Evolutionary conservation across 2,329 filamentous ascomycete species (phyloP), one percentile per base, ranked within the genome.

Genomic region (Pseudogymnoascus sp.): DNA sequence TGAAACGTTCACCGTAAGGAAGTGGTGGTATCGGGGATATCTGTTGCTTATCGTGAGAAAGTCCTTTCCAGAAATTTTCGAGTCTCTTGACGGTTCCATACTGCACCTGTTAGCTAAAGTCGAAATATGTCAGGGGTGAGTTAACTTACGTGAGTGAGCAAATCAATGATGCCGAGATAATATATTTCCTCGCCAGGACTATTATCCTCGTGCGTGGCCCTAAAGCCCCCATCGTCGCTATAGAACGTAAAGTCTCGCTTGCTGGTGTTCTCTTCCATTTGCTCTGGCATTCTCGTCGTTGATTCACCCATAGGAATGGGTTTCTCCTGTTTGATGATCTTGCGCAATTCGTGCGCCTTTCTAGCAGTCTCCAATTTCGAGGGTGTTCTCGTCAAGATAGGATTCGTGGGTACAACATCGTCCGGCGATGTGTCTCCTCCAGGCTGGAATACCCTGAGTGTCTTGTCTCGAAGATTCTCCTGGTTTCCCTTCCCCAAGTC

Each of bases 121-220:
- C 28, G 32, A 20, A 28, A 22, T 2, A 6, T 11, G 34, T 18
- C n/a, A 4, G 11, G 43, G 58, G 35, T 22, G 61, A 9, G 6
- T 34, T 4, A 60, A 83, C 90, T 84, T 81, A 96, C 91, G 73
- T 97, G 91, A 68, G 94, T 99, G 69, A 99, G 79, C 74, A 94
- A 99, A 75, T 99, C 94, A 73, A 99, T 99, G 68, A 99, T 95
- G 35, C 94, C 95, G 6, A 99, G 84, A 72, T 99, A 99, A 75
- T 99, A 99, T 41, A 99, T 91, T 75, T 96, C 91, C 60, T 97
- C 90, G 1, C 88, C 92, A 1, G 89, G 85, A 14, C 79, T 77
- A 64, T 96, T 88, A 74, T 96, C 86, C 73, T 97, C 91, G 70
- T 97, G 91, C 1, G 94, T 97, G 11, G 94, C 93, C 67, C 87